Base-by-base conservation (phyloP, 2,329 filamentous ascomycete species). In the Pseudocercospora macadamiae region DNA sequence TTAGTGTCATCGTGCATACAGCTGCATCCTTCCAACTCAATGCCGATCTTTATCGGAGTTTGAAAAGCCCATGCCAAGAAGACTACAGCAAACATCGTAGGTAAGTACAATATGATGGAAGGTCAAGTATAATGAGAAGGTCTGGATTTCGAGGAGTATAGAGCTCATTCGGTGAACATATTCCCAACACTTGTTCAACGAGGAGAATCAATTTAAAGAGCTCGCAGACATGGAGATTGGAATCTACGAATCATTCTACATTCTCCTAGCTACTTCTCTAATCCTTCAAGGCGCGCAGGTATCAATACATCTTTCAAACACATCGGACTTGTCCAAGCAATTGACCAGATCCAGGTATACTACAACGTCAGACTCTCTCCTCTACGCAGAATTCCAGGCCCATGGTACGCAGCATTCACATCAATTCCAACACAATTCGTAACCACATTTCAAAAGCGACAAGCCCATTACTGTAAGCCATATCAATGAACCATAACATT, bases 381-480 rank as follows among this genome's bases (percentile, higher is more conserved):
- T 8, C 28, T 51, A 3, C n/a, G 10, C n/a, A 30, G 32, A 32
- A 51, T 51, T 10, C 47, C 47, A 10, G 47, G 47, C 12, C 47
- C 47, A 19, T 51, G 47, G 47, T 51, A 51, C 4, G 49, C 51
- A n/a, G 26, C 55, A 7, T 39, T 61, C 14, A 63, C 51, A 25
- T 30, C 48, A 10, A 26, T 57, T 18, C 62, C 59, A 12, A 49
- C 30, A 19, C 47, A 32, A 34, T 14, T 45, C 37, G 47, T 45
- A 10, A 52, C 34, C 10, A 44, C 48, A 19, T 54, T 56, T 5
- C 30, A 45, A 19, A 51, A 37, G 28, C 55, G 51, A n/a, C 48
- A 61, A 48, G 70, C 73, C 37, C 73, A 74, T 49, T 74, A 76
- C 61, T 74, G 75, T 45, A 45, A 45, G 39, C 18, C 36, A 39